Conservation (phyloP, 352 stramenopile species). For the Elongisporangium senticosum region DNA sequence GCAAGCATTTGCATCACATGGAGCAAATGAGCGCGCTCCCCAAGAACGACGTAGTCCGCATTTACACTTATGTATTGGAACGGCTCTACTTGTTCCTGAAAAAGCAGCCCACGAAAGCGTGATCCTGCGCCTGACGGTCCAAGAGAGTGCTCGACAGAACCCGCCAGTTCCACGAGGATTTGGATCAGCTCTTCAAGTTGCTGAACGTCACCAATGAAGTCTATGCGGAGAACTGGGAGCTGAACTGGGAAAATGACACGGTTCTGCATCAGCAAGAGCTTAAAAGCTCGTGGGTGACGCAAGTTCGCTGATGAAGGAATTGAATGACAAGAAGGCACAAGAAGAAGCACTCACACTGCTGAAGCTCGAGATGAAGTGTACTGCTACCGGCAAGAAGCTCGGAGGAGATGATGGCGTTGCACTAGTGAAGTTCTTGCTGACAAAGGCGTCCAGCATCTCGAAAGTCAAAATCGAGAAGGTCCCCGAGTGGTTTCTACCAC, state of each 20-base stretch:
- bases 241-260: constrained; percentile 9
- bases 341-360: constrained; percentile 14
- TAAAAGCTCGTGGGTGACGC: constrained; percentile 10
- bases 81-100: constrained; percentile 12
- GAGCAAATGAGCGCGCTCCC: constrained; percentile 9
- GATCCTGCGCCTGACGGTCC: constrained; percentile 12
- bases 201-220: constrained; percentile 17
- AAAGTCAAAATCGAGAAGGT: background rate
- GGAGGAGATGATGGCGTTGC: too few relatives aligned
- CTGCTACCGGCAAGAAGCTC: background rate
- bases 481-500: constrained; percentile 14
- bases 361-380: constrained; percentile 11
- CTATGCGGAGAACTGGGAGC: constrained; percentile 19
- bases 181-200: constrained; percentile 23
- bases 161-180: constrained; percentile 18
- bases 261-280: constrained; percentile 1
- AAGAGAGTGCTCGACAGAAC: constrained; percentile 10
- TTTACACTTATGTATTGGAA: constrained; percentile 9
- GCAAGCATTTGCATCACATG: constrained; percentile 15
- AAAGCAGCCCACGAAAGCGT: constrained; percentile 15
- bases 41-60: constrained; percentile 9
- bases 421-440: background rate
- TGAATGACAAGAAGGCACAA: constrained; percentile 15
- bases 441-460: constrained; percentile 5
- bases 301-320: constrained; percentile 12